A percentile compares a stretch with the other conserved stretches of the same genome.
Conservation (phyloP, 371 early-diverging fungal genomes). For the Rhizopus delemar region DNA sequence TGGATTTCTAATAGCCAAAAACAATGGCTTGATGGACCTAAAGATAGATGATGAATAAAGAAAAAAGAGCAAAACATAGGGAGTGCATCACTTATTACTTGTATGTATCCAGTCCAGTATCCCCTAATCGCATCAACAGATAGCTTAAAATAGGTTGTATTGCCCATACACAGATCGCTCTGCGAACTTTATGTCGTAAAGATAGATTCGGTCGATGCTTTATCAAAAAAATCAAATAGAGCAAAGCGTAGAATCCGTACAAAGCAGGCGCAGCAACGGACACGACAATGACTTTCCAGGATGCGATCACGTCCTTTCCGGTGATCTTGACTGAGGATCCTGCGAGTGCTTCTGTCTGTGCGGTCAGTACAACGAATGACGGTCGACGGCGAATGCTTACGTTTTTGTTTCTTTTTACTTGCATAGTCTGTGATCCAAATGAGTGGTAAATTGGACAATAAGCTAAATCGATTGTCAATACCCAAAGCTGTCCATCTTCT, state of each 20-base stretch:
- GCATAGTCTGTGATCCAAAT: slow-evolving; percentile 68
- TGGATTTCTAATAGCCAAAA: slow-evolving; percentile 65
- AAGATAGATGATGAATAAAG: neutral
- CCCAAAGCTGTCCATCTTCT: neutral
- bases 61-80: neutral
- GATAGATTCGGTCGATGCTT: slow-evolving; percentile 37
- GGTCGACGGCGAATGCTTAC: slow-evolving; percentile 23
- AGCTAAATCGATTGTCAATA: slow-evolving; percentile 35
- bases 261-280: slow-evolving; percentile 75
- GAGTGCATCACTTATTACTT: slow-evolving; percentile 40
- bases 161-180: slow-evolving; percentile 51
- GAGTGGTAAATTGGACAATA: slow-evolving; percentile 76
- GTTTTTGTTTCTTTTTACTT: slow-evolving; percentile 77
- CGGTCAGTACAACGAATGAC: no score
- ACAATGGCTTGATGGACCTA: slow-evolving; percentile 84
- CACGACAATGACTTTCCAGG: slow-evolving; percentile 92
- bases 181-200: slow-evolving; percentile 20
- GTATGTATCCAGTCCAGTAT: slow-evolving; percentile 85
- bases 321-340: slow-evolving; percentile 91
- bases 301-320: slow-evolving; percentile 92
- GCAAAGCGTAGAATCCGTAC: slow-evolving; percentile 69
- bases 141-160: slow-evolving; percentile 77
- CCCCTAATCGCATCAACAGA: slow-evolving; percentile 79
- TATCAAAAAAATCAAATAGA: slow-evolving; percentile 46
- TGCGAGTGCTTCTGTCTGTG: slow-evolving; percentile 74